Base-by-base conservation (phyloP, 176 grass and related monocot genomes). In the Zoysia pacifica region DNA sequence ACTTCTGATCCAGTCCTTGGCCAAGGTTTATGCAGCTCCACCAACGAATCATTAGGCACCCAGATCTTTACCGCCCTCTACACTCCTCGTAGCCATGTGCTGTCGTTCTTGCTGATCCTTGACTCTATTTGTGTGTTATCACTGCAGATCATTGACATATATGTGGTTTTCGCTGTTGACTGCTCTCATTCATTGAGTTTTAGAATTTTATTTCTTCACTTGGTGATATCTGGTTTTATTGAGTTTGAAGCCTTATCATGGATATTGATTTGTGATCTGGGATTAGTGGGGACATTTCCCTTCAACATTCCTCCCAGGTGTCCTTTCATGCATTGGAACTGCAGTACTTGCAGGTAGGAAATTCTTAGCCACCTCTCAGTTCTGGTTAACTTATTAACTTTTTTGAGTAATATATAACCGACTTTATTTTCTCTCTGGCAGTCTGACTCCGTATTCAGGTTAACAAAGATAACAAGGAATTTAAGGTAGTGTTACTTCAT, bases 401-500 rank as follows among this genome's bases (percentile, higher is more conserved):
- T 11, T 46, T 46, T 70, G 55, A 55, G 39, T 43, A 28, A 65
- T 65, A 46, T 42, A 69, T 79, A 36, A 67, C 16, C 70, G 65
- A 10, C 19, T 49, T 46, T 44, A 6, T 47, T 59, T 38, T 11
- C n/a, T 68, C 81, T 48, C 2, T 48, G 78, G 78, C 80, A 97
- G 91, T 97, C 76, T 97, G 87, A 76, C 94, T 97, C 62, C 87
- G 89, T 43, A 97, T 97, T 87, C 94, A 97, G 86, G 94, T 94
- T 65, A 97, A 94, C 94, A 94, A 94, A 74, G 91, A 94, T 18
- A 97, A 28, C 28, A 28, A 28, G 28, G 28, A 28, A 0, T 28
- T 28, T 28, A 28, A 28, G 28, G 28, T 28, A 87, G 42, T 13
- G 35, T 36, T 14, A 46, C 6, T 55, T 45, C 5, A 7, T 12